phyloP scores from a whole-genome alignment of 257 asterid genomes.

The Henckelia pumila region DNA sequence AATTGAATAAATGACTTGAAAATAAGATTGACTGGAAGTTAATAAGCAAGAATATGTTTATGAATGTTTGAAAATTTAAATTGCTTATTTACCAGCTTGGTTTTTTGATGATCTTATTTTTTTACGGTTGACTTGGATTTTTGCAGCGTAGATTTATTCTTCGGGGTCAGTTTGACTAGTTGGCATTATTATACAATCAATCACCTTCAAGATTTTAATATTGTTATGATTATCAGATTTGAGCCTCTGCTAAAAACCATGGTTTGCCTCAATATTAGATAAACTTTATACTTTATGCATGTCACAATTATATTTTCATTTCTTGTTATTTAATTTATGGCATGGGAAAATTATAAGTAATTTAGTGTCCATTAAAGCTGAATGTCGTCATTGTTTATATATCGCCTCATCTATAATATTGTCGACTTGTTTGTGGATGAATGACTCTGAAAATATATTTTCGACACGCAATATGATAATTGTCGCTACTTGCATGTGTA shows the following conservation, averaged over 20 bases:
- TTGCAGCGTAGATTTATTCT: not conserved
- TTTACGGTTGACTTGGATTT: not conserved
- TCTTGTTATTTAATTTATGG: not conserved
- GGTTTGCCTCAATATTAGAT: not conserved
- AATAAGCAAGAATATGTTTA: too few relatives aligned
- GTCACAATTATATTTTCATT: not conserved
- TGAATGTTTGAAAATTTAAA: too few relatives aligned
- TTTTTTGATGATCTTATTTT: not conserved
- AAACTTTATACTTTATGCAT: not conserved
- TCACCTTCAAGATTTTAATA: not conserved
- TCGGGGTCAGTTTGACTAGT: not conserved
- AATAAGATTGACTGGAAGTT: too few relatives aligned
- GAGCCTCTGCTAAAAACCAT: not conserved
- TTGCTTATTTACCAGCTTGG: not conserved
- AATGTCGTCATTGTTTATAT: not conserved
- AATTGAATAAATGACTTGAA: too few relatives aligned
- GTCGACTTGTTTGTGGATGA: not conserved
- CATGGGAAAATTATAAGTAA: not conserved
- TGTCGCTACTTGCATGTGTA: conserved; percentile 21
- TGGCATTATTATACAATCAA: not conserved
- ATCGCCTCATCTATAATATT: not conserved
- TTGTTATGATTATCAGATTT: not conserved
- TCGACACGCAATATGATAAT: conserved; percentile 23
- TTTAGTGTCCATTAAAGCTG: not conserved
- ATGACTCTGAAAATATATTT: conserved; percentile 9